phyloP scores from a whole-genome alignment of 2,329 filamentous ascomycete species.

The Colletotrichum eremochloae region DNA sequence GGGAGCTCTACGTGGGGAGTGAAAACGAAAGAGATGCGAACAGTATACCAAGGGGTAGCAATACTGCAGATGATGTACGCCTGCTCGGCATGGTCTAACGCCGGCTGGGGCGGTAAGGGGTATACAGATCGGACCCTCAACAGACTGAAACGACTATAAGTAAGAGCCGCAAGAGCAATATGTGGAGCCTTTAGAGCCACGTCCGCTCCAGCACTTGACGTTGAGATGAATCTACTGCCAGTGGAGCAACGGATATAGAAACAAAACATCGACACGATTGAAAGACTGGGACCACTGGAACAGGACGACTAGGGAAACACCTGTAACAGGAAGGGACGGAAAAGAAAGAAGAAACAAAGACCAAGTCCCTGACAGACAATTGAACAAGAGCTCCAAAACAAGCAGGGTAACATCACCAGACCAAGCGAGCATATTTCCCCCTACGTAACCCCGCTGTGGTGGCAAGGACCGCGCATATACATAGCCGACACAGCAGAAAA shows the following conservation, averaged over 20 bases:
- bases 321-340: no score
- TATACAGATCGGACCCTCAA: neutral
- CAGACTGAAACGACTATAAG: neutral
- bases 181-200: neutral
- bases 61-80: constrained; percentile 47
- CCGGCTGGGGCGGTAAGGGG: constrained; percentile 24
- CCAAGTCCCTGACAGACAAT: neutral
- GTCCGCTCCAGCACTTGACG: neutral
- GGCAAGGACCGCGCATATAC: neutral
- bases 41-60: constrained; percentile 46
- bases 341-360: no score
- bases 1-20: constrained; percentile 46
- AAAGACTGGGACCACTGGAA: no score
- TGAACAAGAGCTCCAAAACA: neutral
- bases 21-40: constrained; percentile 44
- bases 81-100: constrained; percentile 46
- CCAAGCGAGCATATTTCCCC: neutral
- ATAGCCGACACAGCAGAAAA: neutral
- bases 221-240: neutral
- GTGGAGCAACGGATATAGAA: no score
- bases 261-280: no score
- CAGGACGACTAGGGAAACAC: no score
- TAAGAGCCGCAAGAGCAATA: neutral
- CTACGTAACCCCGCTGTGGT: neutral
- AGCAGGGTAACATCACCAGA: neutral